Evolutionary conservation across 2,329 filamentous ascomycete genomes (phyloP), one percentile per base, ranked within the genome.

Genomic region (Curvularia sp.): DNA sequence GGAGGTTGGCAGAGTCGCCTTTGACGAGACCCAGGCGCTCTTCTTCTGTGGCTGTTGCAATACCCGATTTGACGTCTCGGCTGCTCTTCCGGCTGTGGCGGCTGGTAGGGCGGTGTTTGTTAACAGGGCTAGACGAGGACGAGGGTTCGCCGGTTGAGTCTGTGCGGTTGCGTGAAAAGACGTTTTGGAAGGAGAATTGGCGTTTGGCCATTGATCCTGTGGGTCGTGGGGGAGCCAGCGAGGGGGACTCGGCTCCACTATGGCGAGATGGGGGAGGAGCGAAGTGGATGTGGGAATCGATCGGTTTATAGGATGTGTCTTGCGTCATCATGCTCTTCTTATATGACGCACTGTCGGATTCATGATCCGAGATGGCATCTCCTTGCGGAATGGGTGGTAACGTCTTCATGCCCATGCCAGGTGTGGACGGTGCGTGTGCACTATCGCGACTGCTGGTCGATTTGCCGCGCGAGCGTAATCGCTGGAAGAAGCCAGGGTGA

Each of bases 101-200:
- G 49, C 67, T 75, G 15, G 65, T 59, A 18, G 74, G 75, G 23
- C 70, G 55, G 23, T n/a, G 23, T 21, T 28, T 49, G 47, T 23
- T 57, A 25, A 51, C 61, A n/a, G 28, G 15, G 41, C 21, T 23
- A 19, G 41, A 25, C 1, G 41, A 43, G 2, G 61, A 63, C 7
- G 64, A 66, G 2, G 57, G 57, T 42, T 68, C 66, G 18, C 70
- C 68, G 15, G 60, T 66, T 3, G 68, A 73, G n/a, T 74, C 69
- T 43, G 67, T 60, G 25, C 71, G 68, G 49, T 71, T 68, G 34
- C 88, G 84, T 59, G 81, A 80, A 77, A 97, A 95, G 51, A 97
- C 87, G 65, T 90, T 92, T 64, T 93, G 89, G 82, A 98, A 98
- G 18, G 91, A 96, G 79, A 98, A 99, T 73, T 97, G 92, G 59